Percentiles rank a stretch among this genome's conserved stretches.
phyloP scores from a whole-genome alignment of 352 stramenopile species.

The Phytophthora ramorum region DNA sequence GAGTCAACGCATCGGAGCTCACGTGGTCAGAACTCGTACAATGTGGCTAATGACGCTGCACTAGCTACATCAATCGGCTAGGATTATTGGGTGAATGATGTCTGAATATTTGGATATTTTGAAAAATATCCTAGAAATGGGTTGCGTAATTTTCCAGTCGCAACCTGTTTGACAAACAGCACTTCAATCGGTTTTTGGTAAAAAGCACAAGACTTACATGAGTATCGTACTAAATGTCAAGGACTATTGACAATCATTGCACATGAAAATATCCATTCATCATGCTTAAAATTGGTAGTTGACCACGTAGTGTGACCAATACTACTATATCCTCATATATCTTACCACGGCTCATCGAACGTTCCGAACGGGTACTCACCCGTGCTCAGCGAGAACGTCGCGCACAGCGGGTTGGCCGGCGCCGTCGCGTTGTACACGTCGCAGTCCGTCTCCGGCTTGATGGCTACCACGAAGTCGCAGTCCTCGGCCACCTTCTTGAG shows the following conservation, averaged over 20 bases:
- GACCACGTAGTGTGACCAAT: background rate
- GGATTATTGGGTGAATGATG: too few relatives aligned
- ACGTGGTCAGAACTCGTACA: constrained; percentile 29
- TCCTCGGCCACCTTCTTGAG: constrained; percentile 55
- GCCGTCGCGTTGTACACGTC: constrained; percentile 40
- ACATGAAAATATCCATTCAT: background rate
- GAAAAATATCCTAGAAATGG: too few relatives aligned
- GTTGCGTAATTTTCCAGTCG: too few relatives aligned
- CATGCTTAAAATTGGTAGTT: background rate
- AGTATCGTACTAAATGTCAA: too few relatives aligned
- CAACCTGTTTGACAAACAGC: too few relatives aligned
- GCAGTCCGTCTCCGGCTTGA: constrained; percentile 69
- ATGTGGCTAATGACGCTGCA: constrained; percentile 10
- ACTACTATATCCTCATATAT: background rate
- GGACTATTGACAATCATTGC: too few relatives aligned
- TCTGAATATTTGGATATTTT: too few relatives aligned
- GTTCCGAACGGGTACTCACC: constrained; percentile 36
- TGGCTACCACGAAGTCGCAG: constrained; percentile 58
- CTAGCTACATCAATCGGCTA: too few relatives aligned
- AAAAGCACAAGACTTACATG: too few relatives aligned
- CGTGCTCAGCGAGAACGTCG: constrained; percentile 42
- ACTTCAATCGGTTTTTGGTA: too few relatives aligned
- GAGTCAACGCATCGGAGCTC: constrained; percentile 9
- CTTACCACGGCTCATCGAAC: constrained; percentile 33
- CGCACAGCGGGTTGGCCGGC: constrained; percentile 39